Evolutionary conservation across 2,329 filamentous ascomycete species (phyloP).

Genomic region (Penicillium olsonii): DNA sequence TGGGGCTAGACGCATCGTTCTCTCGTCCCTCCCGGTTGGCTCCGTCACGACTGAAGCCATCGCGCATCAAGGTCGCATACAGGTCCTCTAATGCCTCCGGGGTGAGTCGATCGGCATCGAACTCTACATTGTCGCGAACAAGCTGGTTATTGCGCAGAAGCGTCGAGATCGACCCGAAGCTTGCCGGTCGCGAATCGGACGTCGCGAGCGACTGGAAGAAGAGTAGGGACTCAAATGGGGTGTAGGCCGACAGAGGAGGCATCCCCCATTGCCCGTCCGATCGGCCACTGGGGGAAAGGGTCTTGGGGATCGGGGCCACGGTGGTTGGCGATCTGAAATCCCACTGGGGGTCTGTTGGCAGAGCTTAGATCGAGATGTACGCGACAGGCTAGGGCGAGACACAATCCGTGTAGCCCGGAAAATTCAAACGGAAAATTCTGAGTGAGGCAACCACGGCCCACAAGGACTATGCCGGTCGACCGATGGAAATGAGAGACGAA

Average conservation of each 20-base stretch:
- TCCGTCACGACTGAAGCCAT: slow-evolving; percentile 62
- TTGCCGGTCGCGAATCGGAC: slow-evolving; percentile 64
- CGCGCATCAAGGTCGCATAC: slow-evolving; percentile 73
- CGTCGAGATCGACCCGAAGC: slow-evolving; percentile 73
- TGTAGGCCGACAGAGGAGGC: slow-evolving; percentile 67
- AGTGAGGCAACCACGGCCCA: slow-evolving; percentile 12
- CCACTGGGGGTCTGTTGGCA: background rate
- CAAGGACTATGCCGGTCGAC: background rate
- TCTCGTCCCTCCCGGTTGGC: slow-evolving; percentile 28
- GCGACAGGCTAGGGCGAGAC: slow-evolving; percentile 7
- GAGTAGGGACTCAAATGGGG: slow-evolving; percentile 80
- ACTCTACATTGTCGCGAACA: slow-evolving; percentile 69
- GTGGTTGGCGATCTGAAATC: slow-evolving; percentile 22
- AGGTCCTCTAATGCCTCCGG: slow-evolving; percentile 77
- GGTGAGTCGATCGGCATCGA: slow-evolving; percentile 72
- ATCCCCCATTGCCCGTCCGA: slow-evolving; percentile 52
- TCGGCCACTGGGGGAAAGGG: slow-evolving; percentile 38
- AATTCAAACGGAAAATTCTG: slow-evolving; percentile 6
- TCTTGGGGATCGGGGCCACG: slow-evolving; percentile 41
- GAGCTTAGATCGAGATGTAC: background rate
- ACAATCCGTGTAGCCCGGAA: slow-evolving; percentile 20
- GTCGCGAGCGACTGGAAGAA: slow-evolving; percentile 77
- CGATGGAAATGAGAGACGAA: background rate
- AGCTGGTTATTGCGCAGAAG: slow-evolving; percentile 72
- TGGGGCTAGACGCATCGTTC: slow-evolving; percentile 36